Evolutionary conservation across 1,139 yeast genomes (phyloP), one percentile per base, ranked within the genome.

Genomic region (Kodamaea anthophila): DNA sequence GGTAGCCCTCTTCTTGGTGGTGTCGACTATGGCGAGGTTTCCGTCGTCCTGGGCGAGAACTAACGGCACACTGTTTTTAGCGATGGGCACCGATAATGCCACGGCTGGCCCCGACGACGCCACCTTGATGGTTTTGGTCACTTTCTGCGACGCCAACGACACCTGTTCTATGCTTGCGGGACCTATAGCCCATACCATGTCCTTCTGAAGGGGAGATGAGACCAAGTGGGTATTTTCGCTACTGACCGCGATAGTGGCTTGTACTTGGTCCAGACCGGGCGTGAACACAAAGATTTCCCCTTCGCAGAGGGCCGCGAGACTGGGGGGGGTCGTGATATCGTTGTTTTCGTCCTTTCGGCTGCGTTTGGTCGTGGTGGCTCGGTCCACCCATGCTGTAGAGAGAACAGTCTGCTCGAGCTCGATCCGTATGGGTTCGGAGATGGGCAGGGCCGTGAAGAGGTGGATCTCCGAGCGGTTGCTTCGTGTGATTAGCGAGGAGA

Each of bases 241-340:
- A 0, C 55, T 50, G 26, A 39, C 41, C 16, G 47, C 27, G 29
- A 66, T 55, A 39, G 63, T 58, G 35, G 51, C 52, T 15, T 59
- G 45, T 9, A 58, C 42, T 16, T 54, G 60, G 32, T 59, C 60
- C 15, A 54, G 51, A 20, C 47, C 44, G 1, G 75, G 74, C 2
- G 74, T 60, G 31, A 63, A 59, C 5, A 67, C 46, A 30, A 62
- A 47, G 13, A 70, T 47, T 28, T 60, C n/a, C n/a, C n/a, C n/a
- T n/a, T n/a, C n/a, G n/a, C n/a, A n/a, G n/a, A n/a, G n/a, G n/a
- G 9, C 24, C 23, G 6, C 7, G 23, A 7, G 4, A n/a, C n/a
- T n/a, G n/a, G n/a, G 5, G 15, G 15, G 24, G 14, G 4, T 20
- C 13, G 22, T 23, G 14, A 12, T 27, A 24, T 28, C 35, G 10